Evolutionary conservation across 441 rosid species (phyloP).

Genomic region (Gossypium davidsonii): DNA sequence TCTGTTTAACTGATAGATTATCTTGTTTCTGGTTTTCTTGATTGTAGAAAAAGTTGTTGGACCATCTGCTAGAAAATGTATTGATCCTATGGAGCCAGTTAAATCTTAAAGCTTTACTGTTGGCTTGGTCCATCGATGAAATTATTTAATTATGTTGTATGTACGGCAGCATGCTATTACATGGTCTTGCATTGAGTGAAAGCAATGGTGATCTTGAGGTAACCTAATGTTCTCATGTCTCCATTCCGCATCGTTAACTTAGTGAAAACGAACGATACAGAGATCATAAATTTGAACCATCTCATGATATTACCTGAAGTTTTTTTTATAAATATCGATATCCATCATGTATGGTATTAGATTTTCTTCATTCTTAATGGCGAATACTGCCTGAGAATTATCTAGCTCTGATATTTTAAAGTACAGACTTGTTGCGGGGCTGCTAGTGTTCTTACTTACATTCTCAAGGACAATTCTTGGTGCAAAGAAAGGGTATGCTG

Average conservation of each 20-base stretch:
- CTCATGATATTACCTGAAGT: not conserved
- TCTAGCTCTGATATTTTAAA: constrained; percentile 22
- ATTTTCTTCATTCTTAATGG: not conserved
- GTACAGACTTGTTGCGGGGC: constrained; percentile 88
- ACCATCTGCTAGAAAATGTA: not conserved
- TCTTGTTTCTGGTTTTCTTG: constrained; percentile 12
- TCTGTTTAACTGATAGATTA: constrained; percentile 12
- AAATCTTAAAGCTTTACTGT: too few relatives aligned
- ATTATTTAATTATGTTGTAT: constrained; percentile 9
- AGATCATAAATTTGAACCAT: not conserved
- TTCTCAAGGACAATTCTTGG: constrained; percentile 60
- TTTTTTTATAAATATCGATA: not conserved
- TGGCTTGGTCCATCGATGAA: not conserved
- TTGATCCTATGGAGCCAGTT: not conserved
- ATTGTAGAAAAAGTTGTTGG: constrained; percentile 51
- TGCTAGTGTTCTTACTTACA: constrained; percentile 85
- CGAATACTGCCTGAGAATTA: constrained; percentile 11
- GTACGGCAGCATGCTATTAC: constrained; percentile 73
- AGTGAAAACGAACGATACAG: not conserved
- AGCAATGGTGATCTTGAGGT: constrained; percentile 91
- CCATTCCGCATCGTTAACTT: not conserved
- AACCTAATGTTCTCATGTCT: constrained; percentile 12
- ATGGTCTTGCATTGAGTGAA: constrained; percentile 79
- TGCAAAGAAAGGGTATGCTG: constrained; percentile 83
- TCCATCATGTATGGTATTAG: not conserved